Conservation (phyloP, 2,329 filamentous ascomycete genomes). For the Akanthomyces dipterigenus region DNA sequence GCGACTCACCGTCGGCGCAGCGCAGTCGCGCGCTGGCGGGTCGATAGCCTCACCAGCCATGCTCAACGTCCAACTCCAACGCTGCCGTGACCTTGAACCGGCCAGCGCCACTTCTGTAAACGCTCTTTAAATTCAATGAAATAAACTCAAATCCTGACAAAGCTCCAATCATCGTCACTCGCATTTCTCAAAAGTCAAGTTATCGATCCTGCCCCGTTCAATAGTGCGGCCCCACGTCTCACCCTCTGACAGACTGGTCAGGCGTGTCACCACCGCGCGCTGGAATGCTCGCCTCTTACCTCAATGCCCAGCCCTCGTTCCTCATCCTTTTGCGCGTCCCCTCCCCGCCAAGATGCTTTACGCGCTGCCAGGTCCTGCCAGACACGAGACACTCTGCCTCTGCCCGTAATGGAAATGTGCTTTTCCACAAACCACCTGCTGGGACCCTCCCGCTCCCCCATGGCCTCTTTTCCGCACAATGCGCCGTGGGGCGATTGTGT, state of each 20-base stretch:
- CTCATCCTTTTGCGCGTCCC: background rate
- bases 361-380: background rate
- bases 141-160: background rate
- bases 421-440: slow-evolving; percentile 11
- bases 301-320: slow-evolving; percentile 9
- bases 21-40: background rate
- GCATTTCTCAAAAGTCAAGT: background rate
- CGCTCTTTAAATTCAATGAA: background rate
- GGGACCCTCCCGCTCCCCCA: background rate
- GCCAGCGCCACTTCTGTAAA: background rate
- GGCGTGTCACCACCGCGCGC: slow-evolving; percentile 14
- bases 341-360: background rate
- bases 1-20: background rate
- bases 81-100: no score
- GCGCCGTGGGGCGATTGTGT: slow-evolving; percentile 13
- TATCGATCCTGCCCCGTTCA: slow-evolving; percentile 8
- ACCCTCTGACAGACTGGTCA: slow-evolving; percentile 13
- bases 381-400: slow-evolving; percentile 28
- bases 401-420: slow-evolving; percentile 21
- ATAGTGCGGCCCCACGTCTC: slow-evolving; percentile 19
- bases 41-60: background rate
- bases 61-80: background rate
- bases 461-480: slow-evolving; percentile 3
- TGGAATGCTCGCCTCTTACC: slow-evolving; percentile 22
- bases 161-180: background rate